phyloP scores from a whole-genome alignment of 1,284 basidiomycete species.

The Singerocomus rubriflavus region DNA sequence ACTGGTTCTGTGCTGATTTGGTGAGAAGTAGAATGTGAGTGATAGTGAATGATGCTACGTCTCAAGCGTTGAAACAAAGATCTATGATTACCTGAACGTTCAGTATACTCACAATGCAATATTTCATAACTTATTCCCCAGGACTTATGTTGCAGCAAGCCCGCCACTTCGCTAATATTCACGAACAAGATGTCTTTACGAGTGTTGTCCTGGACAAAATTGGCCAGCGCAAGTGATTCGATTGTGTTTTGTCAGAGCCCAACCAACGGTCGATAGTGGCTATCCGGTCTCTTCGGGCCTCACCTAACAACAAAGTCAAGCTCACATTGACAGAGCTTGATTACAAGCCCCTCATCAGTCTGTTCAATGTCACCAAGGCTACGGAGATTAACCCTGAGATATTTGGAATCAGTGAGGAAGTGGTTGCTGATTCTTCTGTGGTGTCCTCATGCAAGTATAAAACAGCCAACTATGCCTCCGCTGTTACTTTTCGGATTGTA shows the following conservation, averaged over 20 bases:
- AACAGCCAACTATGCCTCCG: conserved; percentile 50
- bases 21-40: conserved; percentile 33
- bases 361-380: conserved; percentile 47
- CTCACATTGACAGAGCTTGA: conserved; percentile 41
- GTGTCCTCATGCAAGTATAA: conserved; percentile 5
- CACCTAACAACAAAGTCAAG: conserved; percentile 40
- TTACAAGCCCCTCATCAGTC: conserved; percentile 53
- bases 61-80: too few species aligned
- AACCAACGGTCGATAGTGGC: conserved; percentile 16
- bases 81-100: conserved; percentile 54
- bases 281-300: conserved; percentile 42
- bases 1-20: conserved; percentile 10
- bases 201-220: conserved; percentile 38
- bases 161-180: conserved; percentile 47
- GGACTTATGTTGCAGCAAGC: conserved; percentile 38
- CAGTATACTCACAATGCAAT: conserved; percentile 48
- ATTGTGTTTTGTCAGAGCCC: background rate
- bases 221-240: conserved; percentile 40
- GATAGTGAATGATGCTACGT: background rate
- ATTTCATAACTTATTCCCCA: conserved; percentile 34
- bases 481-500: conserved; percentile 44
- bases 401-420: conserved; percentile 34
- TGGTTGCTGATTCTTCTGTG: background rate
- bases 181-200: conserved; percentile 49
- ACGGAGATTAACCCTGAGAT: conserved; percentile 33